These are phyloP conservation scores for Dioscorea alata DNA, from an alignment of 106 monocot species.

Conservation along the genomic window DNA sequence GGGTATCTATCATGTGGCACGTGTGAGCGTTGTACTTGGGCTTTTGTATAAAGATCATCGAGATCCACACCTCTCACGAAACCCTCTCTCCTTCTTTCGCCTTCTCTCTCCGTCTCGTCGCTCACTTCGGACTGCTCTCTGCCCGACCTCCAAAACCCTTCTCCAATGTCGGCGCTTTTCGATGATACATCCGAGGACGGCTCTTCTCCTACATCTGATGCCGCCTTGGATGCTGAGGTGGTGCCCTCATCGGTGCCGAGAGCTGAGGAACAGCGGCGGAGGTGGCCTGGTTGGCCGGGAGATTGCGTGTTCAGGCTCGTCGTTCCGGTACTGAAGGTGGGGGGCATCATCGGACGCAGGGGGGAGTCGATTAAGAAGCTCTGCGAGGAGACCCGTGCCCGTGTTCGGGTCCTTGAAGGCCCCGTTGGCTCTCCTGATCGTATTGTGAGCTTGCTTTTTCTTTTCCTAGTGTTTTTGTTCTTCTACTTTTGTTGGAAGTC, in stretches of 20 bases:
- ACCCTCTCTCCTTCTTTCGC: background rate
- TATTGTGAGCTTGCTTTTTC: constrained; percentile 42
- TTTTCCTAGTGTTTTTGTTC: background rate
- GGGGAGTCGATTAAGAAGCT: constrained; percentile 83
- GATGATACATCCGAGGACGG: background rate
- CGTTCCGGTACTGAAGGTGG: constrained; percentile 71
- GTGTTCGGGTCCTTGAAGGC: constrained; percentile 70
- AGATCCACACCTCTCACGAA: no score
- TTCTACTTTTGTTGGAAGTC: background rate
- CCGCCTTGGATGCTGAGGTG: background rate
- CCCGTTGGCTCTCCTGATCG: constrained; percentile 57
- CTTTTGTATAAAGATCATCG: no score
- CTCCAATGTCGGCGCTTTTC: background rate
- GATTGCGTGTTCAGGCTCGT: constrained; percentile 63
- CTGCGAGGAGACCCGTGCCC: constrained; percentile 79
- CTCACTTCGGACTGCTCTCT: background rate
- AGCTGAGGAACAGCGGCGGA: constrained; percentile 18
- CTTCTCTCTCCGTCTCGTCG: background rate
- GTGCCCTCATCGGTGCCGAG: background rate
- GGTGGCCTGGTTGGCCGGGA: constrained; percentile 96
- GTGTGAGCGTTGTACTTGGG: no score
- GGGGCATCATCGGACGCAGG: constrained; percentile 81
- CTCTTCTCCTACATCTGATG: no score
- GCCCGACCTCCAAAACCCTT: background rate
- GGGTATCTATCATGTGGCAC: no score